These are phyloP conservation scores for Arthrobotrys pseudoclavata DNA, from an alignment of 2,329 filamentous ascomycete genomes.

Conservation along the genomic window DNA sequence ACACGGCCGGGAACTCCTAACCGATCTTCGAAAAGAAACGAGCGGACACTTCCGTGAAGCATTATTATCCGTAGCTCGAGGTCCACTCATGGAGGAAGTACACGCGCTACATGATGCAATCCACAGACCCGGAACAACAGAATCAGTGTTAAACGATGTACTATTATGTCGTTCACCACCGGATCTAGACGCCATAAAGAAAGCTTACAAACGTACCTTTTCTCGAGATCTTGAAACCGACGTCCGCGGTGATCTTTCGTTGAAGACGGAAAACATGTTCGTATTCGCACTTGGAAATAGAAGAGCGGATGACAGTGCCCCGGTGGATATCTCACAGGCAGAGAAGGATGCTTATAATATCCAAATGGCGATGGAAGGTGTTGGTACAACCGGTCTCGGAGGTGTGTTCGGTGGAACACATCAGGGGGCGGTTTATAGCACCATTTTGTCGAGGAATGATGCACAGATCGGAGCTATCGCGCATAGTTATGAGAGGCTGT, in stretches of 20 bases:
- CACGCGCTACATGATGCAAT: slow-evolving; percentile 79
- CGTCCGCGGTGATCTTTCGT: slow-evolving; percentile 82
- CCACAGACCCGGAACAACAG: slow-evolving; percentile 86
- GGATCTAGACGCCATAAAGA: slow-evolving; percentile 88
- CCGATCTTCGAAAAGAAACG: slow-evolving; percentile 83
- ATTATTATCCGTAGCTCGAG: slow-evolving; percentile 81
- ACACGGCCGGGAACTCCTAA: slow-evolving; percentile 77
- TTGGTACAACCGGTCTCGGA: slow-evolving; percentile 82
- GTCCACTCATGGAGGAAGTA: slow-evolving; percentile 83
- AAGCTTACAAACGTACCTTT: slow-evolving; percentile 78
- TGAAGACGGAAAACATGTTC: slow-evolving; percentile 89
- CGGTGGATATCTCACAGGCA: slow-evolving; percentile 79
- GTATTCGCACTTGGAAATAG: slow-evolving; percentile 81
- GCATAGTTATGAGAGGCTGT: slow-evolving; percentile 80
- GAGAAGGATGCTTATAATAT: slow-evolving; percentile 82
- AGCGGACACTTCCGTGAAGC: slow-evolving; percentile 79
- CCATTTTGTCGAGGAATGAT: slow-evolving; percentile 71
- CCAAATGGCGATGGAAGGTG: slow-evolving; percentile 82
- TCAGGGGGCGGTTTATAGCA: slow-evolving; percentile 49
- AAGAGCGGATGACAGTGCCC: slow-evolving; percentile 82
- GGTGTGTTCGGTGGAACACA: slow-evolving; percentile 77
- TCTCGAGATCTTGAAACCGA: slow-evolving; percentile 77
- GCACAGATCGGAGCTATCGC: slow-evolving; percentile 86
- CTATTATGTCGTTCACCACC: slow-evolving; percentile 86
- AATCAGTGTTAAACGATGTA: slow-evolving; percentile 85